A percentile compares a stretch with the other conserved stretches of the same genome.
phyloP scores from a whole-genome alignment of 2,329 filamentous ascomycete genomes.

The Cytospora piceicola region DNA sequence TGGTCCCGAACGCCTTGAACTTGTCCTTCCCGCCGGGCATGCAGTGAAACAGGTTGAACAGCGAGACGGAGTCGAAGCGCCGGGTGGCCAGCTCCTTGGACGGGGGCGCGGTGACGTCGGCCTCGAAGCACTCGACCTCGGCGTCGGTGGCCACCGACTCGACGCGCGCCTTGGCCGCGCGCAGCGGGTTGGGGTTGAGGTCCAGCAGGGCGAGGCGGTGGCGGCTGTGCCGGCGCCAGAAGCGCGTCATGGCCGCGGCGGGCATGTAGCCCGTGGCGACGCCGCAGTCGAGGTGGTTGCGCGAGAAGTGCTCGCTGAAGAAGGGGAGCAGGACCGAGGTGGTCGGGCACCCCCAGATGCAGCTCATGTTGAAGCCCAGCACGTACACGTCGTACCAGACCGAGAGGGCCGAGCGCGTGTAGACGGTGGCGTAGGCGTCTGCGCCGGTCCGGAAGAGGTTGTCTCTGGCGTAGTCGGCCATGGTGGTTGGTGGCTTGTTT shows the following conservation, averaged over 20 bases:
- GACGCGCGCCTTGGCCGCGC: constrained; percentile 37
- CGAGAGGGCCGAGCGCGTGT: constrained; percentile 29
- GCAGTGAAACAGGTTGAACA: constrained; percentile 50
- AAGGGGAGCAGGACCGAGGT: constrained; percentile 39
- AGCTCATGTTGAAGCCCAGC: constrained; percentile 42
- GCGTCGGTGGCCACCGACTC: constrained; percentile 31
- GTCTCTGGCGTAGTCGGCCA: constrained; percentile 23
- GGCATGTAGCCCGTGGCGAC: constrained; percentile 48
- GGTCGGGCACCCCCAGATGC: constrained; percentile 44
- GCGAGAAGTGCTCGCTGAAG: constrained; percentile 41
- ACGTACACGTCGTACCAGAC: constrained; percentile 41
- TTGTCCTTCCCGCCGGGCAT: constrained; percentile 42
- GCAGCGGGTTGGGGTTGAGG: constrained; percentile 41
- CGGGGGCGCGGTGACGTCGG: constrained; percentile 43
- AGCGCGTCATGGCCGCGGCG: constrained; percentile 35
- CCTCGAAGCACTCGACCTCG: constrained; percentile 39
- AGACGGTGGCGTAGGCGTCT: constrained; percentile 27
- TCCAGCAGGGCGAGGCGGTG: constrained; percentile 44
- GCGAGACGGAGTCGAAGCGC: constrained; percentile 47
- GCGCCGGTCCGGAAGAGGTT: constrained; percentile 20
- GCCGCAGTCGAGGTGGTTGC: constrained; percentile 45
- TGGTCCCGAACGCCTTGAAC: constrained; percentile 37
- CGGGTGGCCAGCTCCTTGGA: constrained; percentile 35
- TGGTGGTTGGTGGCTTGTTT: constrained; percentile 10
- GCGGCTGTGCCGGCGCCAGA: constrained; percentile 29